A percentile compares a stretch with the other conserved stretches of the same genome.
phyloP scores from a whole-genome alignment of 2,329 filamentous ascomycete species.

The Calonectria hongkongensis region DNA sequence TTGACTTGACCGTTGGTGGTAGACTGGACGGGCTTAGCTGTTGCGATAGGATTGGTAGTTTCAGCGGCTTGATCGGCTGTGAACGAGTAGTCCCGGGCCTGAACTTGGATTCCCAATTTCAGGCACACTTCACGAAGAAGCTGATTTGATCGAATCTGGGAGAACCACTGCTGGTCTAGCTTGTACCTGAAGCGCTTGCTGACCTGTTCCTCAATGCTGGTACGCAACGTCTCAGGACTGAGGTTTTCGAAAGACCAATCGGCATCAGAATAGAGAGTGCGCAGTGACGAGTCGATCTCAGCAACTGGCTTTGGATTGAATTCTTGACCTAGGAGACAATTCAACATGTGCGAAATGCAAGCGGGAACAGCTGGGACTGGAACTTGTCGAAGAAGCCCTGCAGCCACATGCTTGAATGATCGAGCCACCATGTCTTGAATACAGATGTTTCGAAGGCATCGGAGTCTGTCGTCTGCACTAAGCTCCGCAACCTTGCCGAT shows the following conservation, averaged over 20 bases:
- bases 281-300: constrained; percentile 84
- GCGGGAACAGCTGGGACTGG: constrained; percentile 87
- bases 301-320: constrained; percentile 86
- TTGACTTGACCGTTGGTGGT: constrained; percentile 63
- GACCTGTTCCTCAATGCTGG: constrained; percentile 83
- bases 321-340: constrained; percentile 89
- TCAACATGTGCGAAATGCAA: constrained; percentile 90
- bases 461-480: constrained; percentile 81
- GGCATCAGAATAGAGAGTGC: constrained; percentile 85
- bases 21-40: constrained; percentile 57
- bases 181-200: constrained; percentile 84
- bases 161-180: constrained; percentile 81
- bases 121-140: constrained; percentile 91
- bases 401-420: constrained; percentile 94
- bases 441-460: constrained; percentile 85
- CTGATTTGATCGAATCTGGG: constrained; percentile 83
- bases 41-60: constrained; percentile 53
- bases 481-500: constrained; percentile 88
- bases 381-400: constrained; percentile 85
- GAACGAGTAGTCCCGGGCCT: constrained; percentile 76
- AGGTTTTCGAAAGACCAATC: constrained; percentile 88
- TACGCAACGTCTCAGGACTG: constrained; percentile 82
- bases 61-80: constrained; percentile 54
- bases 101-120: constrained; percentile 92
- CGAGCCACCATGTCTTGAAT: constrained; percentile 96